phyloP scores from a whole-genome alignment of 2,329 filamentous ascomycete species.

The Penicillium hordei region DNA sequence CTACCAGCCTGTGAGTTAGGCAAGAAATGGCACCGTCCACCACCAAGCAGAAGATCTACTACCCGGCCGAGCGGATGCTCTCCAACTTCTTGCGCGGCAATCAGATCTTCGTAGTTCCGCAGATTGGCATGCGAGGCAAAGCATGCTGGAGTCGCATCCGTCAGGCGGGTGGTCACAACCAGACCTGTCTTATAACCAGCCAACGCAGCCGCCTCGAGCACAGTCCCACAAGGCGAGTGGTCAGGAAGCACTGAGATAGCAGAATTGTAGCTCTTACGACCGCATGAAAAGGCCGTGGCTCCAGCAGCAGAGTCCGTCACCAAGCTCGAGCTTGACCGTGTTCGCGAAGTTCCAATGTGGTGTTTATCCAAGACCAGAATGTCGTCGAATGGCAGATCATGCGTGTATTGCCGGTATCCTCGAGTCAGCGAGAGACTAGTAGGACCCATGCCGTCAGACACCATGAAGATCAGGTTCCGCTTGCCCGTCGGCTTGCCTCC shows the following conservation, averaged over 20 bases:
- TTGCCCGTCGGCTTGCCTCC: conserved; percentile 60
- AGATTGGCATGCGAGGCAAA: conserved; percentile 86
- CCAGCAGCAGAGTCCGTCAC: conserved; percentile 97
- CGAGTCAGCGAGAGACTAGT: conserved; percentile 84
- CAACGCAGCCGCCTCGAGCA: conserved; percentile 87
- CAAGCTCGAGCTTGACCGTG: conserved; percentile 76
- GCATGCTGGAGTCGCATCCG: conserved; percentile 93
- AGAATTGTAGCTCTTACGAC: conserved; percentile 91
- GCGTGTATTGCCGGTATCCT: conserved; percentile 76
- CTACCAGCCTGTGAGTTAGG: conserved; percentile 77
- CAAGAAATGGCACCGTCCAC: conserved; percentile 89
- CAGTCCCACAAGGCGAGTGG: conserved; percentile 83
- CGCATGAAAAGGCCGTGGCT: conserved; percentile 93
- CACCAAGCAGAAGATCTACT: conserved; percentile 90
- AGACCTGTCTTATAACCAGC: conserved; percentile 90
- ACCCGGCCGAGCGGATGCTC: conserved; percentile 81
- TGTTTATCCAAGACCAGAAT: conserved; percentile 80
- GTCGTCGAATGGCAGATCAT: conserved; percentile 71
- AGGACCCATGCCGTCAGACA: conserved; percentile 97
- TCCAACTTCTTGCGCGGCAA: conserved; percentile 89
- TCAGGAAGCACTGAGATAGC: conserved; percentile 89
- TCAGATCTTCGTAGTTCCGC: conserved; percentile 79
- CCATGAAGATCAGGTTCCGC: conserved; percentile 97
- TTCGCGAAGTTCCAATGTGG: conserved; percentile 86
- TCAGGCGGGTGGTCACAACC: conserved; percentile 91